phyloP scores from a whole-genome alignment of 2,329 filamentous ascomycete species.

The Penicillium sp. region DNA sequence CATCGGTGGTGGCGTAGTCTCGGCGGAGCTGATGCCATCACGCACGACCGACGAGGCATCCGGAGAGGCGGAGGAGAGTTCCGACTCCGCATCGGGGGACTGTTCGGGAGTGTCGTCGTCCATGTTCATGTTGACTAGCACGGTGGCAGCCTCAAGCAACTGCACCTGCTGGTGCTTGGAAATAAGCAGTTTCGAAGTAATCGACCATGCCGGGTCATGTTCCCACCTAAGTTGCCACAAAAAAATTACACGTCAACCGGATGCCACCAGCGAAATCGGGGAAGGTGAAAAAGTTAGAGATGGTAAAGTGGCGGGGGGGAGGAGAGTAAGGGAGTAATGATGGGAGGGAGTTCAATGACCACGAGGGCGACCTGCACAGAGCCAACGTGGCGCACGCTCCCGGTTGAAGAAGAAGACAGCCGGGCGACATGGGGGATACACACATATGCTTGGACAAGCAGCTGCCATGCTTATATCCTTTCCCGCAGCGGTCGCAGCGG shows the following conservation, averaged over 20 bases:
- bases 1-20: slow-evolving; percentile 88
- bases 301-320: slow-evolving; percentile 20
- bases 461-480: slow-evolving; percentile 99
- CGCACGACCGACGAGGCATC: slow-evolving; percentile 76
- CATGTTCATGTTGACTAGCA: slow-evolving; percentile 85
- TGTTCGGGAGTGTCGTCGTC: slow-evolving; percentile 64
- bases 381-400: slow-evolving; percentile 44
- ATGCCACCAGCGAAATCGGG: slow-evolving; percentile 26
- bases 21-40: slow-evolving; percentile 77
- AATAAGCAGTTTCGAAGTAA: slow-evolving; percentile 95
- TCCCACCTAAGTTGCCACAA: slow-evolving; percentile 75
- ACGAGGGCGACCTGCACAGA: slow-evolving; percentile 44
- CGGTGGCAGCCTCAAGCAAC: slow-evolving; percentile 93
- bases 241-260: slow-evolving; percentile 45
- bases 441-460: slow-evolving; percentile 99
- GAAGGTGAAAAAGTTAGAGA: slow-evolving; percentile 30
- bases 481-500: slow-evolving; percentile 96
- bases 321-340: slow-evolving; percentile 5
- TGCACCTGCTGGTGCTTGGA: slow-evolving; percentile 99
- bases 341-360: slow-evolving; percentile 34
- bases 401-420: slow-evolving; percentile 41
- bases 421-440: slow-evolving; percentile 65
- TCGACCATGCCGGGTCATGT: slow-evolving; percentile 96
- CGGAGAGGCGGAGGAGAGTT: slow-evolving; percentile 79
- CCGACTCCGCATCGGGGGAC: slow-evolving; percentile 71